Evolutionary conservation across 1,139 yeast species (phyloP), one percentile per base, ranked within the genome.

Genomic region (Hemisphaericaspora subhashii): DNA sequence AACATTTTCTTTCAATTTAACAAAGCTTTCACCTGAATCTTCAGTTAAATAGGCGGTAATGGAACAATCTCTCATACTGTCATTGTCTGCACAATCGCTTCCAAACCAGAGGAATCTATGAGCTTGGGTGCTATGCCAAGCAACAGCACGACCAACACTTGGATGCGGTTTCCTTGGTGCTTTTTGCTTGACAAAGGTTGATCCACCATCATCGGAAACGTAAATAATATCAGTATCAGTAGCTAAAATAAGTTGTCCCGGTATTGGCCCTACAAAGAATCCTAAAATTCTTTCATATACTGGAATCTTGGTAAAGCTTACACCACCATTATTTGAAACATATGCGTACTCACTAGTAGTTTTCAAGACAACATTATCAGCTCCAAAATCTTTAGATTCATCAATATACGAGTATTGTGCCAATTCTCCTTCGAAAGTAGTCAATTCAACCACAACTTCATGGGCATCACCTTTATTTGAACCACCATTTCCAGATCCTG

Each of bases 241-340:
- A 29, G 83, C 58, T 37, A 87, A 64, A 42, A 83, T 78, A 3
- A 86, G 80, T 28, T 77, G 73, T 37, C 86, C 83, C n/a, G 82
- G 74, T 50, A 74, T 74, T 44, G 68, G 74, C 39, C 94, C 92
- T 36, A 80, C 70, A 35, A 72, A 70, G 29, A 84, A 72, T 6
- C 76, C 78, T 4, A 72, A 47, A 31, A 87, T 70, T 16, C 73
- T 67, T 15, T 75, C 82, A 28, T 65, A 63, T 4, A 75, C 55
- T 1, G 66, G 74, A 16, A 77, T 68, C 44, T 66, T 64, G 12
- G 68, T 66, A 65, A 90, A 83, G 1, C 62, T 60, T 3, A 66
- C 56, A 15, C 98, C 98, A 34, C 94, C 95, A 60, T 89, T 82
- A 53, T 81, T 85, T 1, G 96, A 86, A 11, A 87, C 72, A 50